A percentile compares a stretch with the other conserved stretches of the same genome.
Conservation (phyloP, 2,329 filamentous ascomycete genomes). For the Nemania sp. region DNA sequence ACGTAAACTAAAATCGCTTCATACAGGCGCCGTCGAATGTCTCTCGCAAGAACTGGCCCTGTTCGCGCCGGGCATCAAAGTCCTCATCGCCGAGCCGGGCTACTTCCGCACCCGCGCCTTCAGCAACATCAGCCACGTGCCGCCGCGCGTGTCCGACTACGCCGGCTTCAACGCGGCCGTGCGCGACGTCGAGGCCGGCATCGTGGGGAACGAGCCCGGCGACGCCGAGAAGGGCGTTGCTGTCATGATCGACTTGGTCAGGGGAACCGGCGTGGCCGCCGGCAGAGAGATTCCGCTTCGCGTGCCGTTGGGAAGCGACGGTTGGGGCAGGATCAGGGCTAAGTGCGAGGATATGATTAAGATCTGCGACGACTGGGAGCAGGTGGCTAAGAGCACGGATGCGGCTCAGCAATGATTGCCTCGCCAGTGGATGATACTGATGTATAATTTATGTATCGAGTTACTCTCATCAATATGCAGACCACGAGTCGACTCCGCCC, state of each 20-base stretch:
- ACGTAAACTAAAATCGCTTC: background rate
- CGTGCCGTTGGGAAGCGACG: constrained; percentile 58
- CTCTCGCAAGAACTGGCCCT: constrained; percentile 41
- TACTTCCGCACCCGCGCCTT: constrained; percentile 50
- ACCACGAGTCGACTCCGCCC: background rate
- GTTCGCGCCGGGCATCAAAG: constrained; percentile 41
- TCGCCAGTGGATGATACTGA: background rate
- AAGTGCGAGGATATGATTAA: constrained; percentile 53
- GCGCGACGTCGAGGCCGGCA: constrained; percentile 37
- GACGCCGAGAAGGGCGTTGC: constrained; percentile 33
- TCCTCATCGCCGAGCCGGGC: constrained; percentile 48
- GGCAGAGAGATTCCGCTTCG: constrained; percentile 49
- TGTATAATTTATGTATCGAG: background rate
- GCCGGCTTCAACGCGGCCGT: constrained; percentile 39
- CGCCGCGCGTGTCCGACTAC: constrained; percentile 36
- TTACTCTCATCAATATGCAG: background rate
- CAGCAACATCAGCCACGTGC: constrained; percentile 40
- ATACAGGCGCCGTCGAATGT: constrained; percentile 38
- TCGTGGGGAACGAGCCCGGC: constrained; percentile 36
- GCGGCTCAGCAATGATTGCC: background rate
- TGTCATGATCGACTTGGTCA: constrained; percentile 27
- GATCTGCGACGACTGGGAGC: constrained; percentile 24
- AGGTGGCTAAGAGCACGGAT: constrained; percentile 25
- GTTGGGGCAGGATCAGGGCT: constrained; percentile 51
- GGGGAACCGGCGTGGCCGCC: constrained; percentile 50